Base-by-base conservation (phyloP, 2,329 filamentous ascomycete species). In the Claviceps humidiphila region DNA sequence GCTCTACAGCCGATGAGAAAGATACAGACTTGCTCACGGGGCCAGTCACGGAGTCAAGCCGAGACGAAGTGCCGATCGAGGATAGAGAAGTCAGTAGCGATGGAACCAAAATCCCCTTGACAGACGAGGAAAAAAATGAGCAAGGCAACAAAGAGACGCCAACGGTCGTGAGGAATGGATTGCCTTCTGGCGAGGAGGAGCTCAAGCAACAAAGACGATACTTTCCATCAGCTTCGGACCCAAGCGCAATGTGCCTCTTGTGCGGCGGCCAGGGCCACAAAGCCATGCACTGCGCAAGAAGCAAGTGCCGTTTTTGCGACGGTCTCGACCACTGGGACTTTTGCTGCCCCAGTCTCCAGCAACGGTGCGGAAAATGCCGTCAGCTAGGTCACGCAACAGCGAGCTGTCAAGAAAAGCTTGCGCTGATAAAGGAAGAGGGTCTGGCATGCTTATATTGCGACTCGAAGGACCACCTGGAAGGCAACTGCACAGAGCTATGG, bases 381-480 rank as follows among this genome's bases (percentile, higher is more conserved):
- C 77, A 83, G 63, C 69, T 76, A 44, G 84, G 84, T 9, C 85
- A 89, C 59, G 58, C 60, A 49, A 64, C 67, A 17, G 58, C 64
- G 1, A 58, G 66, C 7, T 88, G 84, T 60, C 59, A 65, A 2
- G 79, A 84, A 56, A 79, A 80, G 55, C 70, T 85, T 43, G 63
- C 66, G 2, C 57, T 75, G 49, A 68, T 74, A 16, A 74, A 74
- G 55, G 72, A 72, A 16, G 79, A 82, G 52, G 72, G 73, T 22
- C 67, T 75, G 47, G 73, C 74, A 2, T 89, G 85, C 62, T 77
- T 78, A 11, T 69, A 81, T 38, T 89, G 85, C 64, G 68, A 68
- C 41, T 73, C 73, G 6, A 57, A 60, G 3, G 69, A 74, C 8
- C 85, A 89, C 58, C 58, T 74, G 8, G 84, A 87, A 60, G 62